phyloP scores from a whole-genome alignment of 768 basidiomycete species.

The Dendrothele bispora region DNA sequence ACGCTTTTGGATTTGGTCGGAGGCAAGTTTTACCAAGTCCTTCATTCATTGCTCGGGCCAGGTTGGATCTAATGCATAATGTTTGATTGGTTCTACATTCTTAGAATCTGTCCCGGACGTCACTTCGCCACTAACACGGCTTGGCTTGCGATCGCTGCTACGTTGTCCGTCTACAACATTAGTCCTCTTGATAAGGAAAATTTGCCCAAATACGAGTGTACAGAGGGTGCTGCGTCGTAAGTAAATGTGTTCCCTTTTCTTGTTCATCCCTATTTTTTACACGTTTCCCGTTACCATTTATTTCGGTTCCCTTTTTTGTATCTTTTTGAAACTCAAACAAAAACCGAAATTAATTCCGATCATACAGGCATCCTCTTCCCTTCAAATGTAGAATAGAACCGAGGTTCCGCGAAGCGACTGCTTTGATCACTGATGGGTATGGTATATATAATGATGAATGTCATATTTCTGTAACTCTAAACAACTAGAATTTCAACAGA shows the following conservation, averaged over 20 bases:
- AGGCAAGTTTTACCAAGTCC: slow-evolving; percentile 3
- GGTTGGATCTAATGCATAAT: background rate
- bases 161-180: too few relatives aligned
- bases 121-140: background rate
- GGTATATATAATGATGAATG: too few relatives aligned
- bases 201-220: background rate
- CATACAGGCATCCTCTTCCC: slow-evolving; percentile 1
- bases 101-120: too few relatives aligned
- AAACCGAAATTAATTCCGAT: background rate
- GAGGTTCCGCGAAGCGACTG: background rate
- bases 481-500: too few relatives aligned
- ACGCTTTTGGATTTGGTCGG: slow-evolving; percentile 15
- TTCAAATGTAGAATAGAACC: background rate
- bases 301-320: too few relatives aligned
- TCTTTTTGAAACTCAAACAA: too few relatives aligned
- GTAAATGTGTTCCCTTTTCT: slow-evolving; percentile 4
- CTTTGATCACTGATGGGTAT: too few relatives aligned
- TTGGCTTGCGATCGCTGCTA: background rate
- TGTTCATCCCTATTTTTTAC: background rate
- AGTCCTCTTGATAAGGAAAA: too few relatives aligned
- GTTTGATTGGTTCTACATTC: background rate
- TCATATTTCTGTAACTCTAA: too few relatives aligned
- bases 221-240: background rate
- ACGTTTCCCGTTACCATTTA: too few relatives aligned
- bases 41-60: background rate